These are phyloP conservation scores for Fusarium clavum DNA, from an alignment of 2,329 filamentous ascomycete genomes.

Conservation along the genomic window DNA sequence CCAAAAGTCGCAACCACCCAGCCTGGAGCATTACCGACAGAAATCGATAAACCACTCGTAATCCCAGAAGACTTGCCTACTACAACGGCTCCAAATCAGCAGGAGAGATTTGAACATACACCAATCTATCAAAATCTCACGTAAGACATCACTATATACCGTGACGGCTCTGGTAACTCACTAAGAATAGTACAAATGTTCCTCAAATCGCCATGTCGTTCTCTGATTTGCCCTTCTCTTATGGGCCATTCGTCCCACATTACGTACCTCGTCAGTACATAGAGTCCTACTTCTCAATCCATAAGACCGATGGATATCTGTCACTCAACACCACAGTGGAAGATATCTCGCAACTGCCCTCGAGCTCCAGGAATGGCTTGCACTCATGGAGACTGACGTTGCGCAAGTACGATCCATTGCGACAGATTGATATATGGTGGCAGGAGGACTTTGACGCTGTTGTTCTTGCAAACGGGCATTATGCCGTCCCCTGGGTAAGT, in stretches of 20 bases:
- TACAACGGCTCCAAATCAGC: constrained; percentile 54
- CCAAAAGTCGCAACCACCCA: constrained; percentile 49
- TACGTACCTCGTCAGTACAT: constrained; percentile 67
- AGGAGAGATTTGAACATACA: constrained; percentile 60
- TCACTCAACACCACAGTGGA: constrained; percentile 65
- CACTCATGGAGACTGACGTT: constrained; percentile 61
- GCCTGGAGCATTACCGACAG: constrained; percentile 58
- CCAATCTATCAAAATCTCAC: constrained; percentile 65
- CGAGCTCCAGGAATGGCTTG: constrained; percentile 18
- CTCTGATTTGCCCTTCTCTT: constrained; percentile 64
- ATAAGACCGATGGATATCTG: constrained; percentile 60
- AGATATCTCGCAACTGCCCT: constrained; percentile 55
- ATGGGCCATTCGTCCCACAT: constrained; percentile 67
- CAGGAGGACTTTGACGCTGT: constrained; percentile 62
- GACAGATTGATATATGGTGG: constrained; percentile 65
- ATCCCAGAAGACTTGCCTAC: constrained; percentile 58
- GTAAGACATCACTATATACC: constrained; percentile 49
- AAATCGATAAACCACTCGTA: constrained; percentile 59
- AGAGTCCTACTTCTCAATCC: constrained; percentile 64
- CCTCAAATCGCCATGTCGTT: constrained; percentile 68
- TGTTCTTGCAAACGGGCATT: constrained; percentile 58
- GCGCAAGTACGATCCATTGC: constrained; percentile 57
- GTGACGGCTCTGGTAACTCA: rapidly evolving
- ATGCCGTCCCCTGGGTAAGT: constrained; percentile 59
- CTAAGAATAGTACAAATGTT: constrained; percentile 61